Percentiles rank a stretch among this genome's conserved stretches.
phyloP scores from a whole-genome alignment of 495 filamentous ascomycete species.

The Aspergillus incahuasiensis region DNA sequence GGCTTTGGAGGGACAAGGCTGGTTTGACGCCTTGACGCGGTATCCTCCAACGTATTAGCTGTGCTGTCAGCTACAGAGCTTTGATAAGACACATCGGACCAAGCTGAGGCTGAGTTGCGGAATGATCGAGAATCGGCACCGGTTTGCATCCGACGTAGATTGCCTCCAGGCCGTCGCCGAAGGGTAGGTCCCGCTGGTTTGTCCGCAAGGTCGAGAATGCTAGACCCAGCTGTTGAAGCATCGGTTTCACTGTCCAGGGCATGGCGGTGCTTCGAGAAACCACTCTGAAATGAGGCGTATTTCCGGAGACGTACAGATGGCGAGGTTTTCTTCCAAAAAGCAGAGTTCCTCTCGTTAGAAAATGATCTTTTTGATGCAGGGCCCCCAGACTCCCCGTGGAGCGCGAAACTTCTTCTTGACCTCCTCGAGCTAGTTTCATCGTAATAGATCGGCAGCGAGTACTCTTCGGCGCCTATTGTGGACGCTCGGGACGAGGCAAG shows the following conservation, averaged over 20 bases:
- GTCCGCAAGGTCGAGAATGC: conserved; percentile 33
- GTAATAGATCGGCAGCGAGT: conserved; percentile 32
- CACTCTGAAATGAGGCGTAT: conserved; percentile 71
- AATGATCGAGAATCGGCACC: conserved; percentile 62
- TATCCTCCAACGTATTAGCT: conserved; percentile 18
- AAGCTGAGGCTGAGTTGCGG: conserved; percentile 63
- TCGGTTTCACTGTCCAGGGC: conserved; percentile 57
- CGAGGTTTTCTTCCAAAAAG: conserved; percentile 24
- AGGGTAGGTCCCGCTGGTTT: conserved; percentile 52
- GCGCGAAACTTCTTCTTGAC: conserved; percentile 12
- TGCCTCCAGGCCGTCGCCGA: conserved; percentile 81
- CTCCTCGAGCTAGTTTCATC: conserved; percentile 21
- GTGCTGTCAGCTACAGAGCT: conserved; percentile 55
- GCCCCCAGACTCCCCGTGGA: conserved; percentile 17
- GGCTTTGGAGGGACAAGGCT: conserved; percentile 38
- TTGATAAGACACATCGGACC: conserved; percentile 63
- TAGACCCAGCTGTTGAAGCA: conserved; percentile 42
- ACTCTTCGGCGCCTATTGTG: conserved; percentile 24
- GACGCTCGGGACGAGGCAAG: conserved; percentile 22
- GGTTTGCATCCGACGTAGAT: conserved; percentile 74
- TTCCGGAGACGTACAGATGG: conserved; percentile 48
- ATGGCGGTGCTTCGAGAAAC: conserved; percentile 55
- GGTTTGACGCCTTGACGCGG: conserved; percentile 28
- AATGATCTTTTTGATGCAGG: conserved; percentile 28
- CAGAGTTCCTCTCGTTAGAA: conserved; percentile 29